phyloP scores from a whole-genome alignment of 1,139 yeast species.

The Geotrichum carabidarum region DNA sequence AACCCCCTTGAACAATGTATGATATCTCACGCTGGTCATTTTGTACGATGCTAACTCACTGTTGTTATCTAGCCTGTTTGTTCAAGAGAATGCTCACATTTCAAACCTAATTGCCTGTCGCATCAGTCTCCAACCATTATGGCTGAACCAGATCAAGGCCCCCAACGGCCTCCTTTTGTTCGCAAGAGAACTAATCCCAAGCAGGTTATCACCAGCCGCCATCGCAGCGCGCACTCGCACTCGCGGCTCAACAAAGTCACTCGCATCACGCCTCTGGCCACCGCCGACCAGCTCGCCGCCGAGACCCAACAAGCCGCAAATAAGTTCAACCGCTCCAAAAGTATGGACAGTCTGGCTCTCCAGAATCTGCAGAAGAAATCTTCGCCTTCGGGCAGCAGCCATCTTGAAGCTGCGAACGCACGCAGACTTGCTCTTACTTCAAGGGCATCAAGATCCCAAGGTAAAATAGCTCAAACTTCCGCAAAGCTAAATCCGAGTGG shows the following conservation, averaged over 20 bases:
- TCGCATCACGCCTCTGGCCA: conserved; percentile 1
- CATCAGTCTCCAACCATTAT: neutral
- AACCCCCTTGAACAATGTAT: too few relatives aligned
- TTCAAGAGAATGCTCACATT: neutral
- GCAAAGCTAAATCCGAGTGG: conserved; percentile 23
- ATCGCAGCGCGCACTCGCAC: conserved; percentile 13
- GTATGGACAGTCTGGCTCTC: conserved; percentile 10
- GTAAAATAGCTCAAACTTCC: conserved; percentile 20
- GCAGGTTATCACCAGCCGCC: conserved; percentile 11
- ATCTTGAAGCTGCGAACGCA: neutral
- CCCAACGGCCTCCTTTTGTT: conserved; percentile 4
- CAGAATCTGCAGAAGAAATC: neutral
- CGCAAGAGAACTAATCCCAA: conserved; percentile 8
- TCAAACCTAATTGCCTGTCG: neutral
- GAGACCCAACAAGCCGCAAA: conserved; percentile 20
- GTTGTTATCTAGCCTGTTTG: too few relatives aligned
- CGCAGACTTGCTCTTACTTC: conserved; percentile 19
- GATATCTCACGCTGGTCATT: too few relatives aligned
- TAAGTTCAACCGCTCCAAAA: conserved; percentile 7
- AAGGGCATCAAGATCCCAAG: conserved; percentile 15
- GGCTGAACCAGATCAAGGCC: conserved; percentile 11
- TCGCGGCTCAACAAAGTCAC: conserved; percentile 14
- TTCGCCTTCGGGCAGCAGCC: conserved; percentile 2
- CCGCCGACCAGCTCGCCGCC: conserved; percentile 21
- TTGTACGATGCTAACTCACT: too few relatives aligned